A percentile compares a stretch with the other conserved stretches of the same genome.
Conservation (phyloP, 2,329 filamentous ascomycete genomes). For the Stagonosporopsis tanaceti region DNA sequence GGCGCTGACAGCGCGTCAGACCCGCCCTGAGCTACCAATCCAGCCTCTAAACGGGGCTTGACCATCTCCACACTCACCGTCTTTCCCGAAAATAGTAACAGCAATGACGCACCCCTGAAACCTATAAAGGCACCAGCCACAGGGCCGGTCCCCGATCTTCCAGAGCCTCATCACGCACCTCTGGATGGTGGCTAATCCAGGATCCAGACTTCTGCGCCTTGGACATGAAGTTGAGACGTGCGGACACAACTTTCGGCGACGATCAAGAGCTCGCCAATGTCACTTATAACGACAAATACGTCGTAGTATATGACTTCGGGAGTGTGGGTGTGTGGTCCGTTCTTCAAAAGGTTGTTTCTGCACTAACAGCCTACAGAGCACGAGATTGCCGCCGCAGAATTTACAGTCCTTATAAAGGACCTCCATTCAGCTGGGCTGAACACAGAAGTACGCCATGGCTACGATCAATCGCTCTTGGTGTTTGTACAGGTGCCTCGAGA, state of each 20-base stretch:
- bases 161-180: slow-evolving; percentile 9
- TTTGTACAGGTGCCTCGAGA: slow-evolving; percentile 43
- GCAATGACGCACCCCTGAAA: slow-evolving; percentile 19
- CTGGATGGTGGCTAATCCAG: slow-evolving; percentile 3
- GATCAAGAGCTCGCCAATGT: slow-evolving; percentile 34
- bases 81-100: slow-evolving; percentile 10
- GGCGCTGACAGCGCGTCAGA: slow-evolving; percentile 23
- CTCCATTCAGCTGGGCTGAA: slow-evolving; percentile 40
- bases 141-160: slow-evolving; percentile 2
- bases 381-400: slow-evolving; percentile 31
- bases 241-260: slow-evolving; percentile 35
- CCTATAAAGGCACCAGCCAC: slow-evolving; percentile 23
- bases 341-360: too few relatives aligned
- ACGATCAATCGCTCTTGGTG: slow-evolving; percentile 40
- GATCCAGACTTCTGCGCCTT: neutral
- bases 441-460: slow-evolving; percentile 43
- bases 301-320: slow-evolving; percentile 42
- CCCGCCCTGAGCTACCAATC: slow-evolving; percentile 29
- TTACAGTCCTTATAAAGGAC: slow-evolving; percentile 33
- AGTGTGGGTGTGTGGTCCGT: slow-evolving; percentile 32
- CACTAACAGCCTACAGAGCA: slow-evolving; percentile 23
- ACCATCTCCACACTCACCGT: slow-evolving; percentile 14
- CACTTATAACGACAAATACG: slow-evolving; percentile 45
- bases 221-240: slow-evolving; percentile 34
- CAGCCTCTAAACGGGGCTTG: slow-evolving; percentile 23